Evolutionary conservation across 331 rosid species (phyloP).

Genomic region (Dryas integrifolia): DNA sequence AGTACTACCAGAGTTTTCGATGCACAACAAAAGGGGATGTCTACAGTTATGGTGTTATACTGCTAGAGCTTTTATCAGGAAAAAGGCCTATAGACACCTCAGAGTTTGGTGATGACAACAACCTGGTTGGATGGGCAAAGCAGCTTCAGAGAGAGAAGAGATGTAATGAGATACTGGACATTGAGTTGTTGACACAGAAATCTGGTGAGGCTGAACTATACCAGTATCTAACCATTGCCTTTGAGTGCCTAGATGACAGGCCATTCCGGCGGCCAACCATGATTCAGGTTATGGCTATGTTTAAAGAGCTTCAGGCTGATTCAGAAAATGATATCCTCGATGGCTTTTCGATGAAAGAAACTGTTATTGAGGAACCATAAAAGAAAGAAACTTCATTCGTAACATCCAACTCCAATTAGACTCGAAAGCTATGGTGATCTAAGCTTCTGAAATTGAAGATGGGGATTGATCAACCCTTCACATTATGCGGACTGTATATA

Average conservation of each 20-base stretch:
- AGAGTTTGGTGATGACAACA: conserved; percentile 71
- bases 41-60: conserved; percentile 71
- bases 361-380: conserved; percentile 48
- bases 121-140: conserved; percentile 82
- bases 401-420: too few species aligned
- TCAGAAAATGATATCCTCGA: conserved; percentile 54
- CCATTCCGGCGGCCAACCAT: conserved; percentile 70
- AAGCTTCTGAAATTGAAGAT: not conserved
- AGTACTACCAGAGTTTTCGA: conserved; percentile 78
- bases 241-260: conserved; percentile 67
- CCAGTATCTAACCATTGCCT: conserved; percentile 59
- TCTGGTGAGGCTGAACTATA: conserved; percentile 48
- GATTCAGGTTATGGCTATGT: conserved; percentile 80
- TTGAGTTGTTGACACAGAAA: conserved; percentile 38
- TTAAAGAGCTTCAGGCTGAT: conserved; percentile 70
- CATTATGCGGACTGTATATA: conserved; percentile 32
- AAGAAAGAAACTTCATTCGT: not conserved
- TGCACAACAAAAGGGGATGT: conserved; percentile 84
- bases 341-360: conserved; percentile 49
- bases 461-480: not conserved
- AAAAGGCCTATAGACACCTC: conserved; percentile 60
- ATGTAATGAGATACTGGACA: conserved; percentile 55
- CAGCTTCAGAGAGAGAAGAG: conserved; percentile 60
- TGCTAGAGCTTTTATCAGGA: conserved; percentile 73
- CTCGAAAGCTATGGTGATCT: not conserved